Evolutionary conservation across 345 rosid genomes (phyloP).

Genomic region (Murraya koenigii): DNA sequence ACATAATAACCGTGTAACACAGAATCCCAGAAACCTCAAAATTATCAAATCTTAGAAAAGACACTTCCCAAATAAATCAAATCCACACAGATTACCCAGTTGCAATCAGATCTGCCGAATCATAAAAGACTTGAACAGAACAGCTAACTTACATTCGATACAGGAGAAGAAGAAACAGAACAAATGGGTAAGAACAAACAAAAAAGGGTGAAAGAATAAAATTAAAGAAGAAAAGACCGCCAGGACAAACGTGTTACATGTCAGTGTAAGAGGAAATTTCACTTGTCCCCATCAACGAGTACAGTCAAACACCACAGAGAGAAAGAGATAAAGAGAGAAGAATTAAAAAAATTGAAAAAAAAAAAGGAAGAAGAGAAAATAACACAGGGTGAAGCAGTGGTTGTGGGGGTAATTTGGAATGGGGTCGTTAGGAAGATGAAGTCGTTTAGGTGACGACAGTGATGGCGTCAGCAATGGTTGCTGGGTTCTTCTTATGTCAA

Average conservation of each 20-base stretch:
- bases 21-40: neutral
- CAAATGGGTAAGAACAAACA: neutral
- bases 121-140: neutral
- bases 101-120: neutral
- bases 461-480: constrained; percentile 28
- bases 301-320: neutral
- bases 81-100: neutral
- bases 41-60: neutral
- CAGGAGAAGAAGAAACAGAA: neutral
- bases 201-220: neutral
- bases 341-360: no score
- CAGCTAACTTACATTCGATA: neutral
- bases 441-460: constrained; percentile 28
- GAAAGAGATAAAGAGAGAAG: fast-evolving
- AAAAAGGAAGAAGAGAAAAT: no score
- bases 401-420: neutral
- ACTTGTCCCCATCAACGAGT: constrained; percentile 8
- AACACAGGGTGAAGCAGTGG: neutral
- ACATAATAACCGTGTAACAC: neutral
- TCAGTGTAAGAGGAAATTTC: constrained; percentile 25
- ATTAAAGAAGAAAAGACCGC: neutral
- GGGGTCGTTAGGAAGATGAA: constrained; percentile 24
- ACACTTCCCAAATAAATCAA: neutral
- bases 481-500: constrained; percentile 25
- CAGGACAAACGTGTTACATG: neutral